These are phyloP conservation scores for Russula emetica DNA, from an alignment of 768 basidiomycete species.

Conservation along the genomic window DNA sequence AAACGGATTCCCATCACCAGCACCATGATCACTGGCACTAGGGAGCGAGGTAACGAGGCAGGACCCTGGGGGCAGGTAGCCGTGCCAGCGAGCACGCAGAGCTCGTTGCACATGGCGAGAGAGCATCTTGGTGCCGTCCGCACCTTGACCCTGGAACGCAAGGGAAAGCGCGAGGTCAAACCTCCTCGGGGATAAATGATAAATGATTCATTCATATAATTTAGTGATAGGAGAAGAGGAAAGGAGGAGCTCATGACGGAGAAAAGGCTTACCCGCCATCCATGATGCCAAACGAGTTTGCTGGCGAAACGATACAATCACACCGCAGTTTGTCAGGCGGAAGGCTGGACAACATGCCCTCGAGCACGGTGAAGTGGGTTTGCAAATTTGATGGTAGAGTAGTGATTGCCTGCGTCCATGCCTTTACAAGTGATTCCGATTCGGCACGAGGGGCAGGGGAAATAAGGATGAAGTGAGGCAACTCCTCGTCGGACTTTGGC, in stretches of 20 bases:
- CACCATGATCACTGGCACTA: background rate
- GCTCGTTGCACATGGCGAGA: constrained; percentile 17
- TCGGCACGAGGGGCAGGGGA: constrained; percentile 11
- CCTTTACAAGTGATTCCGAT: background rate
- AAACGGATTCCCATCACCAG: constrained; percentile 23
- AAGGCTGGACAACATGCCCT: constrained; percentile 13
- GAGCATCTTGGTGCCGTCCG: constrained; percentile 3
- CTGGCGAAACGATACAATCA: constrained; percentile 27
- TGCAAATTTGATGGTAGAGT: constrained; percentile 8
- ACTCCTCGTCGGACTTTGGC: background rate
- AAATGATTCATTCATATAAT: too few relatives aligned
- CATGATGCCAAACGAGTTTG: constrained; percentile 25
- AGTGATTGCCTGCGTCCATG: constrained; percentile 8
- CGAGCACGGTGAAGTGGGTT: constrained; percentile 20
- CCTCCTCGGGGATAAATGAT: background rate
- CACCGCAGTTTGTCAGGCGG: constrained; percentile 2
- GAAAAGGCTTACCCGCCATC: constrained; percentile 20
- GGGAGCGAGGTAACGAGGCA: constrained; percentile 20
- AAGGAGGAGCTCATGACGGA: too few relatives aligned
- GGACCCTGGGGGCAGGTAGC: constrained; percentile 19
- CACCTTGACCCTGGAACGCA: constrained; percentile 9
- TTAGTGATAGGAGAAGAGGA: too few relatives aligned
- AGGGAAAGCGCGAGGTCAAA: constrained; percentile 23
- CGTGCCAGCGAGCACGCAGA: constrained; percentile 5
- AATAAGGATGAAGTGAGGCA: constrained; percentile 17